Evolutionary conservation across 2,329 filamentous ascomycete species (phyloP).

Genomic region (Lecanicillium sp.): DNA sequence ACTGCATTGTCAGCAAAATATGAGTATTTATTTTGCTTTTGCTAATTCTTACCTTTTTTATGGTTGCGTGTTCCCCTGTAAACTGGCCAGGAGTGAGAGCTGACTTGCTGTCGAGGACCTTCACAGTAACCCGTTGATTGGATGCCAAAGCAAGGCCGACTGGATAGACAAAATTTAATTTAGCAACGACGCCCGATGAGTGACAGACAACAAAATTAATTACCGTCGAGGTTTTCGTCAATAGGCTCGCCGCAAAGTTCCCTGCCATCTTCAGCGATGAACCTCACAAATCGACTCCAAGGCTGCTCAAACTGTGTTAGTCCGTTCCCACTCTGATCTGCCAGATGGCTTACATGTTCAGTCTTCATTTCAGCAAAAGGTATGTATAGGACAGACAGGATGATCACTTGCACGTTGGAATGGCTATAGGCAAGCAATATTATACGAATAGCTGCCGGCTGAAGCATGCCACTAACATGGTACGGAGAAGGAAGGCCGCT

Average conservation of each 20-base stretch:
- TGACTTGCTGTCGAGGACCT: constrained; percentile 13
- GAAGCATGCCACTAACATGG: too few species aligned
- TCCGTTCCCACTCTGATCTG: too few species aligned
- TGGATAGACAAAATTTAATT: too few species aligned
- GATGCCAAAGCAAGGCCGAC: constrained; percentile 16
- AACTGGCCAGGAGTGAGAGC: constrained; percentile 19
- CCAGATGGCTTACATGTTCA: too few species aligned
- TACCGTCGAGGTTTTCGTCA: constrained; percentile 14
- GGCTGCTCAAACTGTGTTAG: constrained; percentile 6
- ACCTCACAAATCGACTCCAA: constrained; percentile 17
- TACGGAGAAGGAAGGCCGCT: too few species aligned
- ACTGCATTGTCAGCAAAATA: constrained; percentile 1
- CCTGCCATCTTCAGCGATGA: constrained; percentile 15
- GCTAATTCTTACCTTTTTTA: constrained; percentile 11
- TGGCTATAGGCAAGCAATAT: too few species aligned
- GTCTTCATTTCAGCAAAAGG: too few species aligned
- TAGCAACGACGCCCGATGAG: not conserved
- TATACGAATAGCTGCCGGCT: too few species aligned
- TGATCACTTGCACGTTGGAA: too few species aligned
- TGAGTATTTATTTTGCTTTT: too few species aligned
- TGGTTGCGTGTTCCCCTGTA: constrained; percentile 20
- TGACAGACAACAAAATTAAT: not conserved
- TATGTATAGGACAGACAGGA: too few species aligned
- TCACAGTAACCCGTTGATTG: constrained; percentile 10
- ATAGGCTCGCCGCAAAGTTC: constrained; percentile 19